Evolutionary conservation across 75 land plant species (phyloP), one percentile per base, ranked within the genome.

Genomic region (Cryptomeria japonica): DNA sequence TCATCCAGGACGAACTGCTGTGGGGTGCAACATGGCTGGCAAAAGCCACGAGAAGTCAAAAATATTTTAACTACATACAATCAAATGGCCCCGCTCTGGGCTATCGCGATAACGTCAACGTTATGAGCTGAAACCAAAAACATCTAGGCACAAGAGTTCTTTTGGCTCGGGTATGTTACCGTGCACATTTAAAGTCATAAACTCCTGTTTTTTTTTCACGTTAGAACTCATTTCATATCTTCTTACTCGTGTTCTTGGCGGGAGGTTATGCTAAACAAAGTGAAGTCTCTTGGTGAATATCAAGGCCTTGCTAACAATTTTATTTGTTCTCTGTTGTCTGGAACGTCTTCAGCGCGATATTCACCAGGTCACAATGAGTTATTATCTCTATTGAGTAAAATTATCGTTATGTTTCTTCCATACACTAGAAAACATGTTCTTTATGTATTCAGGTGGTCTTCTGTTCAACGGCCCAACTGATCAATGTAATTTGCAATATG

Each of bases 41-140:
- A 2, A 89, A 87, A 47, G 95, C 96, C 31, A 93, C 97, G 28
- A 90, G 93, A n/a, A 87, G 92, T 70, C 53, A 15, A 6, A 75
- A 46, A 5, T 94, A 94, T 85, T 31, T 88, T 53, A 88, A 88
- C 80, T 90, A 89, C 41, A 32, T 92, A 8, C 89, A 91, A 47
- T 86, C 88, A 75, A 95, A 96, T 86, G 96, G 95, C 7, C 93
- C 92, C 9, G 86, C 91, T 1, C 84, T 89, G 46, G 94, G 93
- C 4, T 90, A 83, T 36, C 80, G 87, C 75, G 94, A 93, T 31
- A 55, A 18, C 15, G 80, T 88, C 32, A 96, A 96, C 55, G 90
- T 92, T n/a, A 95, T 96, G 86, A 90, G 93, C 86, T 97, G 99
- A 97, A 98, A 97, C 86, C 93, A 97, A 84, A 97, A 97, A 86